Evolutionary conservation across 2,329 filamentous ascomycete species (phyloP), one percentile per base, ranked within the genome.

Genomic region (Hymenotorrendiella dingleyae): DNA sequence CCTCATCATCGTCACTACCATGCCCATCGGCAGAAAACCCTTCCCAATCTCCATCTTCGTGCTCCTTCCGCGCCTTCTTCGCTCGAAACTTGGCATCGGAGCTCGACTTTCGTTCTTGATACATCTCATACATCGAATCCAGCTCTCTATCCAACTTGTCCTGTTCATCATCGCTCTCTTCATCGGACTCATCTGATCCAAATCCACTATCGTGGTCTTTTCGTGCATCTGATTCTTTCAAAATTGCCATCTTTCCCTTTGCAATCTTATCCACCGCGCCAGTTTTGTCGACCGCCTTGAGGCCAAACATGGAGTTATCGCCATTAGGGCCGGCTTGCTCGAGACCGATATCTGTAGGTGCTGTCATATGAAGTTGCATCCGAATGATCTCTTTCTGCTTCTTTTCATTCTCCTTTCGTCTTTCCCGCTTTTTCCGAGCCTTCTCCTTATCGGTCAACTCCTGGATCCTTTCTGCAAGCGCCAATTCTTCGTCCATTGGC

Each of bases 331-430:
- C 87, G 19, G 77, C 68, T 64, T 93, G 88, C 61, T 95, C 93
- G 68, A 94, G 78, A 58, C 93, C 93, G 50, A 98, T 95, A 52
- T 98, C 93, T 73, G 88, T 93, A 6, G 93, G 93, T 1, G 89
- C 86, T 2, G 83, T 84, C 93, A 98, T 98, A 67, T 96, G 84
- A 70, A 98, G 80, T 65, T 98, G 93, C 84, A 98, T 84, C 24
- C 93, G 82, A n/a, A 94, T 74, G 47, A 97, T 88, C 52, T 97
- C 93, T 55, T 86, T 93, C 55, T 93, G 86, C 66, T 94, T 97
- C 64, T 81, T 81, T 64, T 98, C 93, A 53, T 98, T 98, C 47
- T 94, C 89, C 56, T 76, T 86, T 52, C 90, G 77, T 54, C 84
- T 80, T 57, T 94, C 86, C 55, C 88, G 84, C 68, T 89, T 94